Evolutionary conservation across 768 basidiomycete species (phyloP).

Genomic region (Pleurotus cornucopiae): DNA sequence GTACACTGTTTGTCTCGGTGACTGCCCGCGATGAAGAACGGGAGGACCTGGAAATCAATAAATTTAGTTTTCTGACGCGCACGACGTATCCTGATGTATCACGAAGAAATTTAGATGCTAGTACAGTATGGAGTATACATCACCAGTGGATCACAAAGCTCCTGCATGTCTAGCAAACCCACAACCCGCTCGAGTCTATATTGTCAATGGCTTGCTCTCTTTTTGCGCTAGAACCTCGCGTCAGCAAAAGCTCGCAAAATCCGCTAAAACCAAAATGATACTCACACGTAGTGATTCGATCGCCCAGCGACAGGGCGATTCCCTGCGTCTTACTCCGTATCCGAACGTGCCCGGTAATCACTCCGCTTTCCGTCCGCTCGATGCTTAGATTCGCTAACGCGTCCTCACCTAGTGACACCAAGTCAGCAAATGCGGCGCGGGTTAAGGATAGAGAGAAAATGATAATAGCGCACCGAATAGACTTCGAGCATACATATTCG

Average conservation of each 20-base stretch:
- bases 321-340: constrained; percentile 98
- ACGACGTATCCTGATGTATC: too few species aligned
- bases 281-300: constrained; percentile 70
- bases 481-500: constrained; percentile 94
- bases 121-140: too few species aligned
- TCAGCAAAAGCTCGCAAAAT: not conserved
- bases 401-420: constrained; percentile 70
- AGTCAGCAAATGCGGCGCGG: not conserved
- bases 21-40: too few species aligned
- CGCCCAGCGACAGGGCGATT: constrained; percentile 92
- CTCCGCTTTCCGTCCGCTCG: constrained; percentile 78
- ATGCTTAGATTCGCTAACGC: constrained; percentile 93
- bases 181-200: constrained; percentile 15
- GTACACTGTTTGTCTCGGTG: too few species aligned
- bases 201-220: constrained; percentile 32
- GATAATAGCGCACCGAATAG: constrained; percentile 70
- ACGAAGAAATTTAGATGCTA: too few species aligned
- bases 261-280: constrained; percentile 1
- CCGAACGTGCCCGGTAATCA: constrained; percentile 88
- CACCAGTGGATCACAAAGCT: too few species aligned
- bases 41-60: too few species aligned
- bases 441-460: not conserved
- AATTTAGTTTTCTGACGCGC: too few species aligned
- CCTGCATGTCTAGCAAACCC: too few species aligned
- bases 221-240: constrained; percentile 30